phyloP scores from a whole-genome alignment of 2,329 filamentous ascomycete genomes.

The Pseudocercospora pini-densiflorae region DNA sequence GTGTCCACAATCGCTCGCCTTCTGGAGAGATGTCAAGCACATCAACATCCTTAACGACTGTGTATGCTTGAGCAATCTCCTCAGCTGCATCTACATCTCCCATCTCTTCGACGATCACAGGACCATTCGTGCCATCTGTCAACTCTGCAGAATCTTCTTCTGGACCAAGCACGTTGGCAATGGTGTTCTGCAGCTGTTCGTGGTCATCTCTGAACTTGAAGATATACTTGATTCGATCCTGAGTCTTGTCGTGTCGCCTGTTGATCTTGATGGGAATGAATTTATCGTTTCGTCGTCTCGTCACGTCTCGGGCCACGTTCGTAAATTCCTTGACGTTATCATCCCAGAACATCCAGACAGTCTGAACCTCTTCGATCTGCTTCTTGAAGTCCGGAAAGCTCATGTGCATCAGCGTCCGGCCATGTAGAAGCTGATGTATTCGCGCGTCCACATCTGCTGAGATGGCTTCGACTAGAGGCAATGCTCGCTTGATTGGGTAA shows the following conservation, averaged over 20 bases:
- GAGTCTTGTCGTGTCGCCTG: slow-evolving; percentile 83
- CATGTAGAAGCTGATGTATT: slow-evolving; percentile 82
- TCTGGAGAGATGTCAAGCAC: slow-evolving; percentile 88
- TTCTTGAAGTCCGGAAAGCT: slow-evolving; percentile 88
- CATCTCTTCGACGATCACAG: slow-evolving; percentile 86
- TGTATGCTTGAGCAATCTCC: slow-evolving; percentile 93
- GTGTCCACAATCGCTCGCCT: slow-evolving; percentile 89
- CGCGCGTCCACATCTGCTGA: slow-evolving; percentile 89
- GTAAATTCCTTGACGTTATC: slow-evolving; percentile 97
- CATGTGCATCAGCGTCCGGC: slow-evolving; percentile 86
- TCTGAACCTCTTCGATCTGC: slow-evolving; percentile 81
- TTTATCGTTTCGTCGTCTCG: slow-evolving; percentile 89
- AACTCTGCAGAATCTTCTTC: slow-evolving; percentile 56
- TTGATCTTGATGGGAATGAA: slow-evolving; percentile 98
- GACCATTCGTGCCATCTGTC: slow-evolving; percentile 62
- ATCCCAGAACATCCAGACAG: slow-evolving; percentile 92
- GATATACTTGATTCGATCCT: slow-evolving; percentile 91
- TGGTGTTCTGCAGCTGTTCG: slow-evolving; percentile 94
- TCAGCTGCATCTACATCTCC: slow-evolving; percentile 97
- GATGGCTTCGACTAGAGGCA: slow-evolving; percentile 95
- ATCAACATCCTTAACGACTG: slow-evolving; percentile 91
- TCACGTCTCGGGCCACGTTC: slow-evolving; percentile 94
- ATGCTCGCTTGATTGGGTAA: slow-evolving; percentile 88
- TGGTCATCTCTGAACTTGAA: slow-evolving; percentile 95
- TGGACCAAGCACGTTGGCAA: slow-evolving; percentile 92